Evolutionary conservation across 805 yeast species (phyloP).

Genomic region (Maudiozyma barnettii): DNA sequence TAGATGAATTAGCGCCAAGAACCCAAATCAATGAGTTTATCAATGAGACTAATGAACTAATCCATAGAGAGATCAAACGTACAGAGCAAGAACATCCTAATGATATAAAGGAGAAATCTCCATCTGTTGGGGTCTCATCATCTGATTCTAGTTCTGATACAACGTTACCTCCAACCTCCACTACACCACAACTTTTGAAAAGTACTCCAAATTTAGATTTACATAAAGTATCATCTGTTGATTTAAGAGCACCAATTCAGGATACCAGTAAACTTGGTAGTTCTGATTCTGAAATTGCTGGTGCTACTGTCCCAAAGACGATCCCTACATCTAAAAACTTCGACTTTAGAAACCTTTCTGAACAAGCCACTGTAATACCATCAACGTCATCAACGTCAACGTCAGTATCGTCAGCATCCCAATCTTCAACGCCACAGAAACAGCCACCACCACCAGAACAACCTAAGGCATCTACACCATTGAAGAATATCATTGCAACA

Average conservation of each 20-base stretch:
- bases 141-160: not conserved
- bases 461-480: not conserved
- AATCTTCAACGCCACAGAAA: no score
- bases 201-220: not conserved
- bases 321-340: constrained; percentile 28
- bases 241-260: constrained; percentile 1
- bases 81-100: not conserved
- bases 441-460: not conserved
- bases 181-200: not conserved
- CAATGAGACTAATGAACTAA: not conserved
- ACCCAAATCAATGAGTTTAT: not conserved
- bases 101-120: not conserved
- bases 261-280: constrained; percentile 3
- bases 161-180: not conserved
- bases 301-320: constrained; percentile 27
- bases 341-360: constrained; percentile 14
- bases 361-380: not conserved
- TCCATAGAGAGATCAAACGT: not conserved
- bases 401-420: no score
- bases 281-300: constrained; percentile 16
- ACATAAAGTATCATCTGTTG: constrained; percentile 1
- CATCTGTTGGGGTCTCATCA: not conserved
- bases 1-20: not conserved
- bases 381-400: not conserved
- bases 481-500: not conserved